These are phyloP conservation scores for Malus hybrid DNA, from an alignment of 331 rosid species.

Conservation along the genomic window DNA sequence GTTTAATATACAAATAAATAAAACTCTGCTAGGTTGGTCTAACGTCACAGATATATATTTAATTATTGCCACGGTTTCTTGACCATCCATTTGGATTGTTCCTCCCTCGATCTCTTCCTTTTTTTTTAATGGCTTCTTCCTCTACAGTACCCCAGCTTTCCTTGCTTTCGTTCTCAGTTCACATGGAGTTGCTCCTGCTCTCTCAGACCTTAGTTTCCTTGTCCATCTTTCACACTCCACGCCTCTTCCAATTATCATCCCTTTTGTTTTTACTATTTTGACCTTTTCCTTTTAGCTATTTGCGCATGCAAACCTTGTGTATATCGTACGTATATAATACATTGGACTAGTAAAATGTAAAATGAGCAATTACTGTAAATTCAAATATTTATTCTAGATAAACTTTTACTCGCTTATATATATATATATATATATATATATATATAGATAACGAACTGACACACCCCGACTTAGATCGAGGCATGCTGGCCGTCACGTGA, in stretches of 20 bases:
- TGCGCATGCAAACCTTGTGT: constrained; percentile 8
- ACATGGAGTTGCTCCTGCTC: neutral
- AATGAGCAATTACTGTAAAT: too few relatives aligned
- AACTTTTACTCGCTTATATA: neutral
- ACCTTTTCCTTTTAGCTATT: neutral
- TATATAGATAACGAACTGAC: too few relatives aligned
- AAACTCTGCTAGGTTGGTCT: constrained; percentile 12
- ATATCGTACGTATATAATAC: neutral
- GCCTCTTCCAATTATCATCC: neutral
- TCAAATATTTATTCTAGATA: neutral
- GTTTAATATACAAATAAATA: constrained; percentile 35
- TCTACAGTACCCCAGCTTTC: constrained; percentile 42
- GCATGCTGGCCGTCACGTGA: too few relatives aligned
- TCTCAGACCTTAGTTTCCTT: constrained; percentile 29
- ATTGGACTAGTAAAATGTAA: neutral
- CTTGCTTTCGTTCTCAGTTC: constrained; percentile 35
- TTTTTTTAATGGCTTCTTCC: constrained; percentile 15
- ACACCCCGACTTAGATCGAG: too few relatives aligned
- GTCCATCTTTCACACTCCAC: constrained; percentile 8
- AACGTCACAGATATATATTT: constrained; percentile 32
- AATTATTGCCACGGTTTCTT: constrained; percentile 48
- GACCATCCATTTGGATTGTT: constrained; percentile 48
- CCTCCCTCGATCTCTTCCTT: constrained; percentile 9
- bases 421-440: too few relatives aligned
- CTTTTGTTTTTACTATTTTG: constrained; percentile 5